Conservation (phyloP, 2,329 filamentous ascomycete genomes). For the Neoarthrinium moseri region DNA sequence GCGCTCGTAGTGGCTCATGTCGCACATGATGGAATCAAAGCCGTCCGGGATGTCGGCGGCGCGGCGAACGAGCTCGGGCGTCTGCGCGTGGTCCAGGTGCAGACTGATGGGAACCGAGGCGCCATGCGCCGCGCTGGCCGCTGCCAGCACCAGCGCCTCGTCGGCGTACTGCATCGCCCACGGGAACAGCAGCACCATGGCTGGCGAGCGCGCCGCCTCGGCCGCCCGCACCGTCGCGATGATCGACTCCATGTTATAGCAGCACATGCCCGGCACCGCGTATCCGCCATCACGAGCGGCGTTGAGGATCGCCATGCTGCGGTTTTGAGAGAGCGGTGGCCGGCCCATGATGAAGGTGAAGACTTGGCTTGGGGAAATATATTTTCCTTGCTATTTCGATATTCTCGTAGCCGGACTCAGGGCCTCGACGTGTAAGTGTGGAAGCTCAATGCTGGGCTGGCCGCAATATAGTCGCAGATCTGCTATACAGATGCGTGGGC, state of each 20-base stretch:
- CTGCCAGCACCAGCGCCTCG: constrained; percentile 52
- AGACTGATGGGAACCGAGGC: constrained; percentile 60
- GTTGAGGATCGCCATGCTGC: constrained; percentile 55
- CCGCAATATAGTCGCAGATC: no score
- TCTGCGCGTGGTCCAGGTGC: constrained; percentile 67
- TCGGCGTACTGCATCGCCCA: constrained; percentile 70
- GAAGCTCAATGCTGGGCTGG: no score
- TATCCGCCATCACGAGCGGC: constrained; percentile 55
- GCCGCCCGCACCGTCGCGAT: constrained; percentile 68
- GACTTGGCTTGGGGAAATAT: no score
- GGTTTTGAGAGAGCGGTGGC: constrained; percentile 39
- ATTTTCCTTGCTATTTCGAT: no score
- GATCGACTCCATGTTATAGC: constrained; percentile 69
- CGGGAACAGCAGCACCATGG: constrained; percentile 73
- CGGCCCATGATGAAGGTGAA: not conserved
- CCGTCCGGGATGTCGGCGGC: constrained; percentile 57
- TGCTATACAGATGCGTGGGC: no score
- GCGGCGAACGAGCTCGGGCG: constrained; percentile 57
- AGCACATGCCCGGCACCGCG: constrained; percentile 60
- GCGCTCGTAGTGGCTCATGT: constrained; percentile 73
- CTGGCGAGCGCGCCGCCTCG: constrained; percentile 63
- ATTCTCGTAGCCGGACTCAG: no score
- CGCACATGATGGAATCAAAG: constrained; percentile 75
- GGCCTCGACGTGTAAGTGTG: no score
- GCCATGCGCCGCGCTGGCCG: constrained; percentile 53